Evolutionary conservation across 2,329 filamentous ascomycete species (phyloP), one percentile per base, ranked within the genome.

Genomic region (Bretziella fagacearum): DNA sequence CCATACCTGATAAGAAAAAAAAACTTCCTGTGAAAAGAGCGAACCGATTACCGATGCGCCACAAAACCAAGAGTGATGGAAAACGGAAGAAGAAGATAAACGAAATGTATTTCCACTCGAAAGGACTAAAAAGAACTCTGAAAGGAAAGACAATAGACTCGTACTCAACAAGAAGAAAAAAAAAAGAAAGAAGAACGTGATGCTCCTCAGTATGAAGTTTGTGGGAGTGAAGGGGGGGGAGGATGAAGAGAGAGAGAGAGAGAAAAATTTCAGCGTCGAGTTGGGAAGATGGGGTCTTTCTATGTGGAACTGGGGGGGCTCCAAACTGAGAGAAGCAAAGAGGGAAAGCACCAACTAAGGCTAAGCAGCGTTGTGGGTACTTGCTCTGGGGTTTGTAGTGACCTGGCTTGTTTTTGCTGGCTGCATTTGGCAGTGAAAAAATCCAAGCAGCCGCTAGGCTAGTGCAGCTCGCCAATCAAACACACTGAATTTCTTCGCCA

Each of bases 31-130:
- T 39, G 3, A 40, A 41, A 43, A 50, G 26, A 47, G 44, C 44
- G 40, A 50, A 44, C 48, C 32, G 45, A 27, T 44, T 11, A 44
- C 46, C 44, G 45, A 33, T 41, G 48, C 29, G 48, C 48, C 30
- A 29, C 23, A 43, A 32, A 46, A 35, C 23, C 40, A 47, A 47
- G 32, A 44, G 36, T 23, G 27, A 46, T 60, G 59, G 63, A 59
- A 62, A 58, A 58, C 33, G 46, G 18, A 44, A 48, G 15, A 46
- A 53, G 63, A 64, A 62, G n/a, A n/a, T n/a, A 64, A 63, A 58
- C 59, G 57, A 57, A 61, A 61, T 46, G 48, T 47, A 36, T 44
- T 65, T 65, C 63, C 66, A 66, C 15, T 29, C 35, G 63, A 61
- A 66, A 63, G 60, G 60, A 65, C 61, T 58, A 66, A 63, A 58